phyloP scores from a whole-genome alignment of 805 yeast genomes.

The Schwanniomyces occidentalis region DNA sequence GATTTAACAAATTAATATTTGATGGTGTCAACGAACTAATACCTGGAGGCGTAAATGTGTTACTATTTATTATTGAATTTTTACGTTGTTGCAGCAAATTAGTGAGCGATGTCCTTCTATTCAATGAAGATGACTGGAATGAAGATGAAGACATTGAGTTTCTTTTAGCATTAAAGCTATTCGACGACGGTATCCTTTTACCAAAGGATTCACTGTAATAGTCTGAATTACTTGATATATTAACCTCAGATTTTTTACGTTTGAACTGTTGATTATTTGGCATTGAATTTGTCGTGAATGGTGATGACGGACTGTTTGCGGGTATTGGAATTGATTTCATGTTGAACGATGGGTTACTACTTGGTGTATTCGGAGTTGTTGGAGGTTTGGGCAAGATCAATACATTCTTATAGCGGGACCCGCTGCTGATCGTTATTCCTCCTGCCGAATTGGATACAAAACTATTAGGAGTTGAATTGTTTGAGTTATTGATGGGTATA shows the following conservation, averaged over 20 bases:
- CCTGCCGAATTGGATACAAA: conserved; percentile 4
- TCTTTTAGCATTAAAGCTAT: conserved; percentile 13
- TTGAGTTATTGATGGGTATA: conserved; percentile 7
- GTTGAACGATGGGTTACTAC: conserved; percentile 7
- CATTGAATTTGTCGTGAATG: conserved; percentile 13
- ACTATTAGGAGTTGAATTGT: conserved; percentile 3
- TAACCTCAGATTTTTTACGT: conserved; percentile 42
- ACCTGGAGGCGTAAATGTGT: conserved; percentile 12
- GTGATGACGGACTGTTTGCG: conserved; percentile 22
- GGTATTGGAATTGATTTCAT: conserved; percentile 36
- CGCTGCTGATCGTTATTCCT: conserved; percentile 4
- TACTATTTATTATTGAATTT: conserved; percentile 7
- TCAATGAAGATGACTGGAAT: conserved; percentile 17
- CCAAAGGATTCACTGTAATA: conserved; percentile 19
- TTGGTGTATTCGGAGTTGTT: conserved; percentile 15
- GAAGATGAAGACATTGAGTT: conserved; percentile 10
- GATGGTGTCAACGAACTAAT: conserved; percentile 22
- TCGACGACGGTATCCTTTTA: conserved; percentile 16
- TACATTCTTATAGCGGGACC: conserved; percentile 35
- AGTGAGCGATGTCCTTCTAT: conserved; percentile 16
- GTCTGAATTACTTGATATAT: conserved; percentile 15
- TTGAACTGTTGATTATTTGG: conserved; percentile 35
- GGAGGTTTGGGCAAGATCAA: conserved; percentile 43
- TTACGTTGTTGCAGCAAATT: conserved; percentile 13
- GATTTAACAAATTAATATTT: conserved; percentile 24